Conservation (phyloP, 2,329 filamentous ascomycete species). For the Sporothrix brasiliensis region DNA sequence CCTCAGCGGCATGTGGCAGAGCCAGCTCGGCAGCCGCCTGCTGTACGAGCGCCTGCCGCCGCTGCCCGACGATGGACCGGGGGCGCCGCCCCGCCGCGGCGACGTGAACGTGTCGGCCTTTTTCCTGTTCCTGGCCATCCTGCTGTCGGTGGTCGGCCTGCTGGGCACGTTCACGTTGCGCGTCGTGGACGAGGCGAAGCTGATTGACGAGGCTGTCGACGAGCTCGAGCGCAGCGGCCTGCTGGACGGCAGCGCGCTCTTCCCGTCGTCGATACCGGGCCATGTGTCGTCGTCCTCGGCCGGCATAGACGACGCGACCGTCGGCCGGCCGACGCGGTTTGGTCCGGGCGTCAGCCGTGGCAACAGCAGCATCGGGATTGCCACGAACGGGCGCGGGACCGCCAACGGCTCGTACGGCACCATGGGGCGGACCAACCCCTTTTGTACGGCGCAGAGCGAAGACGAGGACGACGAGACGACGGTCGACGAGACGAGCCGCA, state of each 20-base stretch:
- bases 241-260: slow-evolving; percentile 73
- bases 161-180: slow-evolving; percentile 73
- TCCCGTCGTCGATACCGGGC: slow-evolving; percentile 56
- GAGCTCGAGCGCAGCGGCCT: slow-evolving; percentile 88
- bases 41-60: slow-evolving; percentile 68
- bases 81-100: slow-evolving; percentile 47
- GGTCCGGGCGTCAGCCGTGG: slow-evolving; percentile 31
- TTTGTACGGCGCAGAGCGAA: slow-evolving; percentile 27
- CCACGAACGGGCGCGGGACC: background rate
- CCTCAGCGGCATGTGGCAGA: slow-evolving; percentile 93
- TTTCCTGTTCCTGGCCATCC: slow-evolving; percentile 78
- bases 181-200: slow-evolving; percentile 80
- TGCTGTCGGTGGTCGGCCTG: slow-evolving; percentile 71
- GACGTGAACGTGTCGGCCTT: slow-evolving; percentile 78
- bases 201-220: slow-evolving; percentile 88
- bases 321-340: slow-evolving; percentile 30
- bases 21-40: slow-evolving; percentile 78
- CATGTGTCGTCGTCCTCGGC: slow-evolving; percentile 29
- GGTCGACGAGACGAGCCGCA: slow-evolving; percentile 27
- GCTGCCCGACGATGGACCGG: slow-evolving; percentile 57
- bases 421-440: slow-evolving; percentile 32
- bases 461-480: slow-evolving; percentile 30
- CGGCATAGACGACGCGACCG: background rate
- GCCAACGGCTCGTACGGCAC: slow-evolving; percentile 32
- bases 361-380: slow-evolving; percentile 21